A percentile compares a stretch with the other conserved stretches of the same genome.
Evolutionary conservation across 164 flowering plant species (phyloP).

Genomic region (Brasenia schreberi): DNA sequence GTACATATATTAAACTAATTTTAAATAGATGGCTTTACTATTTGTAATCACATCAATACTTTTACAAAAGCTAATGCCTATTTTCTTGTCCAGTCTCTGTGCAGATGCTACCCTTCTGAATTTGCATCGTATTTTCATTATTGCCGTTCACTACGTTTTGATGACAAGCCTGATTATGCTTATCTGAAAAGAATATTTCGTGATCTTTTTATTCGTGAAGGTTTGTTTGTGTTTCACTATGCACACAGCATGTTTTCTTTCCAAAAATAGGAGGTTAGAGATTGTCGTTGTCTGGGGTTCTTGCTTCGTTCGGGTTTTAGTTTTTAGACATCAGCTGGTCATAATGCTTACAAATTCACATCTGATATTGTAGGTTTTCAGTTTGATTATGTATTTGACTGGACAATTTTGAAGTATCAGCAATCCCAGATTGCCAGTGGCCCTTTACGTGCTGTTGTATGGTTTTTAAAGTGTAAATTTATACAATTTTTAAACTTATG

Average conservation of each 20-base stretch:
- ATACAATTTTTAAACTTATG: not conserved
- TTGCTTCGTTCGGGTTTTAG: not conserved
- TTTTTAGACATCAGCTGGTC: not conserved
- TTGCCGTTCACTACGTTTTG: slow-evolving; percentile 89
- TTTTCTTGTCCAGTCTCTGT: slow-evolving; percentile 42
- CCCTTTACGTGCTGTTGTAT: slow-evolving; percentile 54
- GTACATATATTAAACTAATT: slow-evolving; percentile 14
- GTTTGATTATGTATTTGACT: slow-evolving; percentile 87
- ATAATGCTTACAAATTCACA: not conserved
- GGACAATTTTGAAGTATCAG: slow-evolving; percentile 88
- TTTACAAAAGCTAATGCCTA: not conserved
- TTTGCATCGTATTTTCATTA: slow-evolving; percentile 94
- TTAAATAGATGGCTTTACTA: too few species aligned
- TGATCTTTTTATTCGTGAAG: slow-evolving; percentile 97
- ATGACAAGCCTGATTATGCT: slow-evolving; percentile 95
- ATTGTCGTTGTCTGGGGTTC: not conserved
- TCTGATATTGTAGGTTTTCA: slow-evolving; percentile 47
- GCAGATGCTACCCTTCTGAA: slow-evolving; percentile 93
- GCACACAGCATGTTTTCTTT: not conserved
- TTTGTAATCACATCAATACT: not conserved
- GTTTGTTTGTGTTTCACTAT: slow-evolving; percentile 16
- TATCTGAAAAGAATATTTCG: slow-evolving; percentile 89
- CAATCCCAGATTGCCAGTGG: slow-evolving; percentile 70
- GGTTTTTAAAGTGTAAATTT: slow-evolving; percentile 1
- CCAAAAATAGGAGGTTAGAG: not conserved